phyloP scores from a whole-genome alignment of 331 rosid species.

The Saraca asoca region DNA sequence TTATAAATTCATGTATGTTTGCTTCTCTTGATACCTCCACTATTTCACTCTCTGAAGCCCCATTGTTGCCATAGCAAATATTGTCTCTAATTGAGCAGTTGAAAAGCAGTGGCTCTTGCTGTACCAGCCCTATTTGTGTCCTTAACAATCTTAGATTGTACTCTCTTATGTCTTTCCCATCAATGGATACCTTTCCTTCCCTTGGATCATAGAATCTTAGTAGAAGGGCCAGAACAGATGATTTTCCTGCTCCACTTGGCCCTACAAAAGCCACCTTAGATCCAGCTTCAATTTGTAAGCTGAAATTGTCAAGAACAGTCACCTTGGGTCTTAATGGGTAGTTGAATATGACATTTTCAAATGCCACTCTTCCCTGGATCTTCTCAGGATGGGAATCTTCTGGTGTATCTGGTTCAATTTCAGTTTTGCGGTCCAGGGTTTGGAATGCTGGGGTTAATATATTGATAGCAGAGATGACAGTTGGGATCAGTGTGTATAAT shows the following conservation, averaged over 20 bases:
- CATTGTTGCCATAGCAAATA: slow-evolving; percentile 66
- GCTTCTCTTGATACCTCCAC: slow-evolving; percentile 75
- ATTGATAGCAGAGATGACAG: slow-evolving; percentile 76
- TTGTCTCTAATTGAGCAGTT: slow-evolving; percentile 72
- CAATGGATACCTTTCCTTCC: slow-evolving; percentile 62
- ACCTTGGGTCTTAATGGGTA: slow-evolving; percentile 77
- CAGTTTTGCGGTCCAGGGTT: slow-evolving; percentile 74
- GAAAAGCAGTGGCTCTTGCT: slow-evolving; percentile 89
- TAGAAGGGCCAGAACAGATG: slow-evolving; percentile 73
- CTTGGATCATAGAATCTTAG: slow-evolving; percentile 77
- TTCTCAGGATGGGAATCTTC: slow-evolving; percentile 46
- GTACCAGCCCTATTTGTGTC: slow-evolving; percentile 77
- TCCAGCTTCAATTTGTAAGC: slow-evolving; percentile 70
- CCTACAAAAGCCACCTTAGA: slow-evolving; percentile 78
- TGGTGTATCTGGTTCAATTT: slow-evolving; percentile 64
- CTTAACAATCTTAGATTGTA: slow-evolving; percentile 80
- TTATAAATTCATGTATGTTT: slow-evolving; percentile 72
- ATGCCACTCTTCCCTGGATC: slow-evolving; percentile 63
- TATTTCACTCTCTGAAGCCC: slow-evolving; percentile 71
- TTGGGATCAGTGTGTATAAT: slow-evolving; percentile 78
- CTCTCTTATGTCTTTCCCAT: slow-evolving; percentile 62
- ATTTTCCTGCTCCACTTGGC: slow-evolving; percentile 89
- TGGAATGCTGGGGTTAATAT: slow-evolving; percentile 74
- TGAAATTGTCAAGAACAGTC: slow-evolving; percentile 65
- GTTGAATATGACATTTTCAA: slow-evolving; percentile 56